phyloP scores from a whole-genome alignment of 441 rosid species.

The Mallotus japonicus region DNA sequence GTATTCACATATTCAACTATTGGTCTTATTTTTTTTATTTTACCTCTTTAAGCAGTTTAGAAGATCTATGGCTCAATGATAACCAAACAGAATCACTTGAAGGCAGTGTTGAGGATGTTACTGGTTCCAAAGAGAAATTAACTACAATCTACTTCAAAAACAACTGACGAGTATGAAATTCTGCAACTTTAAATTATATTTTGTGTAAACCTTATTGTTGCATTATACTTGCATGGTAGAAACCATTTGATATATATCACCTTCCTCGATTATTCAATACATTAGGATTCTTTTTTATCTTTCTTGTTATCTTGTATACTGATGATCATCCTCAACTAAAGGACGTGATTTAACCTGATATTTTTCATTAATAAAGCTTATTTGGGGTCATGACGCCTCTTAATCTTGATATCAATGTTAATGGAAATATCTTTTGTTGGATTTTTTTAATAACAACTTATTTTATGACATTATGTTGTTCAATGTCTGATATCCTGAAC shows the following conservation, averaged over 20 bases:
- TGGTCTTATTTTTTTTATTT: slow-evolving; percentile 18
- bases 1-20: not conserved
- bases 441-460: not conserved
- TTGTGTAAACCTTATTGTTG: slow-evolving; percentile 3
- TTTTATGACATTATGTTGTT: not conserved
- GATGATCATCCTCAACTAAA: not conserved
- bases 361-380: not conserved
- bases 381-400: not conserved
- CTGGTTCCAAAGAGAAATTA: slow-evolving; percentile 75
- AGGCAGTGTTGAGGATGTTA: slow-evolving; percentile 59
- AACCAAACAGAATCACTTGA: slow-evolving; percentile 87
- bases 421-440: not conserved
- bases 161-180: slow-evolving; percentile 78
- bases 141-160: slow-evolving; percentile 50
- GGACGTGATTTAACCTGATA: slow-evolving; percentile 5
- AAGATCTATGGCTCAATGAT: slow-evolving; percentile 95
- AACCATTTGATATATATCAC: slow-evolving; percentile 2
- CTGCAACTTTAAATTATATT: not conserved
- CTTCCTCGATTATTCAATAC: not conserved
- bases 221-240: slow-evolving; percentile 9
- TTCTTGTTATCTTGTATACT: slow-evolving; percentile 1
- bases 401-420: not conserved
- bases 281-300: not conserved
- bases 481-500: slow-evolving; percentile 1
- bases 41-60: slow-evolving; percentile 54